Conservation (phyloP, 2,329 filamentous ascomycete species). For the Ceratocystis huliohia region DNA sequence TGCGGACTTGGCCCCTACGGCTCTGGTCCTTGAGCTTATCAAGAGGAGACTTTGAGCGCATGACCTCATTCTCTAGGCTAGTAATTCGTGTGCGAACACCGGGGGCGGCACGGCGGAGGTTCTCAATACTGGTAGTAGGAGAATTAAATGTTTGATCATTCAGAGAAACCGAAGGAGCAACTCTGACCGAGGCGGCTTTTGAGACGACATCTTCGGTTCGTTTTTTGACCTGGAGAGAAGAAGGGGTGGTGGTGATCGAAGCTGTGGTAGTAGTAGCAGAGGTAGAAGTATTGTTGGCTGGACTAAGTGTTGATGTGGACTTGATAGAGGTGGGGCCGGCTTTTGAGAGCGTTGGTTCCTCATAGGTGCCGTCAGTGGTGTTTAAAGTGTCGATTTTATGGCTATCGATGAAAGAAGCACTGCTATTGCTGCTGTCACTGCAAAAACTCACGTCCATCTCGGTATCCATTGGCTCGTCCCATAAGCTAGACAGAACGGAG, state of each 20-base stretch:
- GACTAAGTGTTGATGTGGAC: too few relatives aligned
- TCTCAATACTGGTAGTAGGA: slow-evolving; percentile 18
- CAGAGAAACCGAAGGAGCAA: slow-evolving; percentile 6
- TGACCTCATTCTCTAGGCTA: slow-evolving; percentile 19
- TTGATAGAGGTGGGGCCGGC: background rate
- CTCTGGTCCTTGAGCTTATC: slow-evolving; percentile 21
- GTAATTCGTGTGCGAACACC: slow-evolving; percentile 20
- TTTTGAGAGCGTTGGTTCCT: slow-evolving; percentile 10
- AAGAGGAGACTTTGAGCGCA: slow-evolving; percentile 20
- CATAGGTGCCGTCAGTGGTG: slow-evolving; percentile 3
- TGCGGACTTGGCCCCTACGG: slow-evolving; percentile 14
- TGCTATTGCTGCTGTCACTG: background rate
- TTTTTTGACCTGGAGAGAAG: slow-evolving; percentile 1
- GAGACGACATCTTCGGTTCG: slow-evolving; percentile 1
- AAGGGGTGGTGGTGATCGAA: background rate
- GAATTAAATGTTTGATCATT: slow-evolving; percentile 15
- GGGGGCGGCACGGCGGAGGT: slow-evolving; percentile 19
- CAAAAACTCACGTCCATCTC: slow-evolving; percentile 8
- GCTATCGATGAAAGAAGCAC: slow-evolving; percentile 12
- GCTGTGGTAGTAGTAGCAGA: too few relatives aligned
- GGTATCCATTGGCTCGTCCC: slow-evolving; percentile 16
- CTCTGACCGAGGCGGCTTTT: background rate
- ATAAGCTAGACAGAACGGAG: slow-evolving; percentile 22
- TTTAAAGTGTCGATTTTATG: background rate
- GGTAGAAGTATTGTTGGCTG: too few relatives aligned